Evolutionary conservation across 2,329 filamentous ascomycete genomes (phyloP), one percentile per base, ranked within the genome.

Genomic region (Pseudogymnoascus sp.): DNA sequence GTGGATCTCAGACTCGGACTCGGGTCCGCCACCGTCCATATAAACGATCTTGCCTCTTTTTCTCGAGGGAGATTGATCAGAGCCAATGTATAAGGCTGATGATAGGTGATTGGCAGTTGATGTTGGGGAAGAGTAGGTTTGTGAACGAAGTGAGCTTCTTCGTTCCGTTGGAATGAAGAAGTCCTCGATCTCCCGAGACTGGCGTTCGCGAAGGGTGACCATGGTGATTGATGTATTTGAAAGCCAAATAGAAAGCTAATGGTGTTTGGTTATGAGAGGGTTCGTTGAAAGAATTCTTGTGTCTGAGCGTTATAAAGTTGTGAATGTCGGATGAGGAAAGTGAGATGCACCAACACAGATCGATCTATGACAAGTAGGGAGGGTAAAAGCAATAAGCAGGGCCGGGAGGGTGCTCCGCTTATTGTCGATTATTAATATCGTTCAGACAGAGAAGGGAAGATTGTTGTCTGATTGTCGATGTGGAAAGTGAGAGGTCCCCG

Each of bases 151-250:
- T 33, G 45, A 55, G 28, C 45, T 55, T 28, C 31, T 55, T 14
- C 45, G 45, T 33, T 55, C 45, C 12, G 45, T 55, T 33, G 45
- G 45, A 5, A 55, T 55, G 45, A 55, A 55, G 45, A 55, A 12
- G n/a, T 31, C 25, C 11, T 55, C 25, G 45, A 55, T 55, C 25
- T 55, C n/a, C 1, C 45, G 25, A 4, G 45, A 55, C n/a, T 25
- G 45, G 25, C 25, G 45, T 16, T n/a, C 3, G 8, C 45, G 45
- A 55, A 55, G 45, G 25, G 8, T 55, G 45, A 28, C 25, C 45
- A 55, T 55, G 8, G 1, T 55, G 25, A 7, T 16, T 18, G 25
- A 18, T 18, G 23, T 18, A 18, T 11, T 16, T n/a, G 4, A 33
- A 33, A 14, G 18, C 1, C 2, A 9, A 33, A 55, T 33, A 16